phyloP scores from a whole-genome alignment of 805 yeast species.

The Pichia sporocuriosa region DNA sequence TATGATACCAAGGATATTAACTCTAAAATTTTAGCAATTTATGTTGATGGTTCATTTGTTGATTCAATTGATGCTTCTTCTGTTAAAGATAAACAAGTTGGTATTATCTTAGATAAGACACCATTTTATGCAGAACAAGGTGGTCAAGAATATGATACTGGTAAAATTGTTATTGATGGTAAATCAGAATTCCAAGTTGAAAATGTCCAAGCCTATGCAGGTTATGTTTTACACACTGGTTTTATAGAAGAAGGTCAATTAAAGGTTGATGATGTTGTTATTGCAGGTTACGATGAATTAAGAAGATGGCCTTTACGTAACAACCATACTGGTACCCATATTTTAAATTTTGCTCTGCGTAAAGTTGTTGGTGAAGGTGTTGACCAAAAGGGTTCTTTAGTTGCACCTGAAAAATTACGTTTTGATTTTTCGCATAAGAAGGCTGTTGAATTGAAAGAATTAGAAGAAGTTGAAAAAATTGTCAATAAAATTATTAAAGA shows the following conservation, averaged over 20 bases:
- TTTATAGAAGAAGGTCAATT: conserved; percentile 68
- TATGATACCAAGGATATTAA: conserved; percentile 65
- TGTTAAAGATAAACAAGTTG: conserved; percentile 47
- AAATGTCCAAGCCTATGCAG: conserved; percentile 89
- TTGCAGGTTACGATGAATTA: conserved; percentile 84
- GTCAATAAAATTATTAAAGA: conserved; percentile 65
- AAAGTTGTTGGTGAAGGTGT: conserved; percentile 80
- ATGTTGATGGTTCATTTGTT: conserved; percentile 65
- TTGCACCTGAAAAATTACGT: conserved; percentile 89
- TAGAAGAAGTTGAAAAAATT: conserved; percentile 68
- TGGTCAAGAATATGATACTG: conserved; percentile 97
- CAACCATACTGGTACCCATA: conserved; percentile 98
- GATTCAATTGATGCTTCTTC: conserved; percentile 31
- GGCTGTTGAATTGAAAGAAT: conserved; percentile 65
- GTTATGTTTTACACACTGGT: conserved; percentile 95
- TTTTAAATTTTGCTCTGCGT: conserved; percentile 82
- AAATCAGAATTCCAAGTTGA: conserved; percentile 80
- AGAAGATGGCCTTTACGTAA: conserved; percentile 96
- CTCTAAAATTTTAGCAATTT: conserved; percentile 65
- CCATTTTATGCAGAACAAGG: conserved; percentile 99
- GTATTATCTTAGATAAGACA: conserved; percentile 80
- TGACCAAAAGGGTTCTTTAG: conserved; percentile 95
- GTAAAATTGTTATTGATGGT: conserved; percentile 86
- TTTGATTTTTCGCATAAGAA: conserved; percentile 95
- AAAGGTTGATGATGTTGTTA: conserved; percentile 59